These are phyloP conservation scores for Tylopilus balloui DNA, from an alignment of 768 basidiomycete species.

Conservation along the genomic window DNA sequence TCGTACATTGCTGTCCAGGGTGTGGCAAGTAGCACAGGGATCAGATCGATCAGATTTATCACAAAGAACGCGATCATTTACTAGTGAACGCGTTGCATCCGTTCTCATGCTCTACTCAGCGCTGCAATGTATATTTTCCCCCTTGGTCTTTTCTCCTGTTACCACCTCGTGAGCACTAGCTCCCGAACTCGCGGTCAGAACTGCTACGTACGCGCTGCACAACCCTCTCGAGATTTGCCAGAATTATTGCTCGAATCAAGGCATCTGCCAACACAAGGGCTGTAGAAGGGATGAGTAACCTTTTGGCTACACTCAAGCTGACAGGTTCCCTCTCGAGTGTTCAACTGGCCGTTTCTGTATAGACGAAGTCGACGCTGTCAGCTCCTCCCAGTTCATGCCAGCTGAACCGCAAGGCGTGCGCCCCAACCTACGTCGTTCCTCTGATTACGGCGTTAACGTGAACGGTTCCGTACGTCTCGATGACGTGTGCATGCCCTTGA, in stretches of 20 bases:
- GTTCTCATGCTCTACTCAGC: too few relatives aligned
- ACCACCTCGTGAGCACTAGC: background rate
- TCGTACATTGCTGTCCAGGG: conserved; percentile 91
- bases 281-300: conserved; percentile 60
- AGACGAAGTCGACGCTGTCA: too few relatives aligned
- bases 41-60: too few relatives aligned
- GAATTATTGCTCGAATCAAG: conserved; percentile 57
- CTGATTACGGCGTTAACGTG: too few relatives aligned
- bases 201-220: conserved; percentile 50
- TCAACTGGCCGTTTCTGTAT: too few relatives aligned
- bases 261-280: conserved; percentile 55
- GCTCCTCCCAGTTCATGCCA: conserved; percentile 75
- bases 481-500: too few relatives aligned
- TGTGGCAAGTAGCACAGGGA: conserved; percentile 55
- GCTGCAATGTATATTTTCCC: too few relatives aligned
- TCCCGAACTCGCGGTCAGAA: conserved; percentile 39
- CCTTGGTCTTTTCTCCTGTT: too few relatives aligned
- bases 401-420: conserved; percentile 67
- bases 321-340: background rate
- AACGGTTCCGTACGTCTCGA: too few relatives aligned
- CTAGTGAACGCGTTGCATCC: too few relatives aligned
- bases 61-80: too few relatives aligned
- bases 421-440: too few relatives aligned
- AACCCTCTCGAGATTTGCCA: conserved; percentile 67
- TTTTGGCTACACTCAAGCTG: background rate